Base-by-base conservation (phyloP, 345 rosid species). In the Alliaria petiolata region DNA sequence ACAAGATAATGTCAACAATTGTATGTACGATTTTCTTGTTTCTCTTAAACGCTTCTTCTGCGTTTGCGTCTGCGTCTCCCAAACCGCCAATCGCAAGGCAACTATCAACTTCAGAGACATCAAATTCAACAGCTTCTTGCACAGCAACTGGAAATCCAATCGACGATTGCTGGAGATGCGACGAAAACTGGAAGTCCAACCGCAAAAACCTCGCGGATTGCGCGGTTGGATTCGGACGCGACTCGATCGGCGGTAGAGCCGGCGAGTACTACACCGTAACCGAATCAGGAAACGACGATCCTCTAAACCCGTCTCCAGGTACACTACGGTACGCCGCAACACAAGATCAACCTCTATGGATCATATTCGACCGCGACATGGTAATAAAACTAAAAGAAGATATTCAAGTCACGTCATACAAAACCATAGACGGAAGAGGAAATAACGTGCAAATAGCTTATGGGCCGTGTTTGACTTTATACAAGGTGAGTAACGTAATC, bases 401-500 rank as follows among this genome's bases (percentile, higher is more conserved):
- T 58, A 77, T 88, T 0, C 73, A 79, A 19, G 59, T 88, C 58
- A 80, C 76, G 22, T 83, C 89, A 0, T 79, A 73, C 78, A 88
- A 88, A 81, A 88, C 89, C 30, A 85, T 86, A 1, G 95, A 86
- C 44, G 95, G 95, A 11, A 76, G 91, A 70, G 95, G 95, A 35
- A 51, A 67, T 1, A 80, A 79, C 35, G 65, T 88, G 39, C 91
- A 86, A 25, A 82, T 88, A 52, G 65, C 81, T 47, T 34, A 75
- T 36, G 91, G 89, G 5, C 88, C 91, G 31, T 88, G 95, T 78
- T 72, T 86, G 52, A 56, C 86, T 7, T 79, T 88, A 17, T 79
- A 75, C 51, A 82, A 83, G 17, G 86, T 81, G 28, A 85, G 79
- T 72, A 82, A 86, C 45, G 17, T 88, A n/a, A 86, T 88, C 63